These are phyloP conservation scores for Saccharomycopsis crataegensis DNA, from an alignment of 1,139 yeast species.

Conservation along the genomic window DNA sequence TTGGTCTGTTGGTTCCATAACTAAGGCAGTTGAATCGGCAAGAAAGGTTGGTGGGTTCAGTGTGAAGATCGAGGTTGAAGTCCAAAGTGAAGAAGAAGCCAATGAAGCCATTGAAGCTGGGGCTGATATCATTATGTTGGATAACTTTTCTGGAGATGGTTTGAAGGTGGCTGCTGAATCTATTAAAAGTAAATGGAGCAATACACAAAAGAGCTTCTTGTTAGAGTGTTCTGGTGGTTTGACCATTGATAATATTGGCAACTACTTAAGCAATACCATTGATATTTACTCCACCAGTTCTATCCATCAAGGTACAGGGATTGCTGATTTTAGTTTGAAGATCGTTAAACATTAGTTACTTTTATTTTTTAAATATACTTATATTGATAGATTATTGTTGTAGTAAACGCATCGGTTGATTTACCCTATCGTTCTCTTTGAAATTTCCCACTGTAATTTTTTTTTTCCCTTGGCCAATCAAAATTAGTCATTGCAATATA, in stretches of 20 bases:
- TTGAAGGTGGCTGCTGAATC: constrained; percentile 58
- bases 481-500: background rate
- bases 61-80: constrained; percentile 87
- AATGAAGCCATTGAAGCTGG: constrained; percentile 90
- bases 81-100: constrained; percentile 76
- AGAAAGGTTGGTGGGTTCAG: constrained; percentile 82
- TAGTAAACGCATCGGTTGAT: background rate
- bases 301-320: constrained; percentile 84
- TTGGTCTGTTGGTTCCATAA: constrained; percentile 87
- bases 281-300: constrained; percentile 89
- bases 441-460: background rate
- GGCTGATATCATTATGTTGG: constrained; percentile 94
- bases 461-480: background rate
- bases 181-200: constrained; percentile 52
- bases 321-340: constrained; percentile 80
- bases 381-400: background rate
- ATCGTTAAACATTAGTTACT: constrained; percentile 31
- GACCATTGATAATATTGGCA: constrained; percentile 56
- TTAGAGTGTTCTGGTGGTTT: constrained; percentile 93
- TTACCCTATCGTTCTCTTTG: background rate
- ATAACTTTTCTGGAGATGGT: constrained; percentile 69
- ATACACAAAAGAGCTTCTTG: constrained; percentile 42
- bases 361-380: background rate
- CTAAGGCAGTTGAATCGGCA: constrained; percentile 73
- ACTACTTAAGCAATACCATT: constrained; percentile 67